Percentiles rank a stretch among this genome's conserved stretches.
Conservation (phyloP, 2,329 filamentous ascomycete genomes). For the Pseudogymnoascus sp. region DNA sequence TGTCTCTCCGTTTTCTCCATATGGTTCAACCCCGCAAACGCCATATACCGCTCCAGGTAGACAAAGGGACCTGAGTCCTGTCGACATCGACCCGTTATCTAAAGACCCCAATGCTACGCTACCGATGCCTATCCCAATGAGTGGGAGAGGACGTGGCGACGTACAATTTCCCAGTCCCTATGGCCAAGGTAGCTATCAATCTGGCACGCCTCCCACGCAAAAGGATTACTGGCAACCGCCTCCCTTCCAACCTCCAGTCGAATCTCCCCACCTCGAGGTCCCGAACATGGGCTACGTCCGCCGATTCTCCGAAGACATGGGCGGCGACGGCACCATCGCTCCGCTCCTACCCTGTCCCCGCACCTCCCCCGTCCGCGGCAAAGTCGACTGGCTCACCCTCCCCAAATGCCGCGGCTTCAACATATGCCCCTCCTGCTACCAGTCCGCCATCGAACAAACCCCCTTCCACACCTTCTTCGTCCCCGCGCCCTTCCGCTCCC, state of each 20-base stretch:
- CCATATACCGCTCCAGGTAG: neutral
- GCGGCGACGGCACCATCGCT: slow-evolving; percentile 35
- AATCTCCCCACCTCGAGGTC: slow-evolving; percentile 29
- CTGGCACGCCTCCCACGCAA: neutral
- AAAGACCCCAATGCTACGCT: slow-evolving; percentile 16
- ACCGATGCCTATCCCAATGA: slow-evolving; percentile 18
- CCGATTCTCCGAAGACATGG: slow-evolving; percentile 48
- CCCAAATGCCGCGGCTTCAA: slow-evolving; percentile 63
- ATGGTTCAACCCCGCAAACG: slow-evolving; percentile 15
- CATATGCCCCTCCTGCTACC: slow-evolving; percentile 77
- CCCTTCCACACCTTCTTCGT: slow-evolving; percentile 62
- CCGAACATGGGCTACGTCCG: slow-evolving; percentile 40
- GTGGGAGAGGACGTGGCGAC: neutral
- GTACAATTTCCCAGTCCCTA: neutral
- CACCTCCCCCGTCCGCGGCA: slow-evolving; percentile 51
- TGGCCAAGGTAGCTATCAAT: neutral
- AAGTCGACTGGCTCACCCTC: slow-evolving; percentile 76
- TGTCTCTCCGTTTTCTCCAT: slow-evolving; percentile 22
- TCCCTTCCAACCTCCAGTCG: slow-evolving; percentile 37
- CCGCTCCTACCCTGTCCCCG: slow-evolving; percentile 64
- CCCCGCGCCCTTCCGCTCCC: slow-evolving; percentile 49
- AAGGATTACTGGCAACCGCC: slow-evolving; percentile 38
- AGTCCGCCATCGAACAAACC: slow-evolving; percentile 59
- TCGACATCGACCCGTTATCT: neutral
- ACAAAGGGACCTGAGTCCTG: neutral